Percentiles rank a stretch among this genome's conserved stretches.
phyloP scores from a whole-genome alignment of 2,329 filamentous ascomycete species.

The Sclerotinia minor region DNA sequence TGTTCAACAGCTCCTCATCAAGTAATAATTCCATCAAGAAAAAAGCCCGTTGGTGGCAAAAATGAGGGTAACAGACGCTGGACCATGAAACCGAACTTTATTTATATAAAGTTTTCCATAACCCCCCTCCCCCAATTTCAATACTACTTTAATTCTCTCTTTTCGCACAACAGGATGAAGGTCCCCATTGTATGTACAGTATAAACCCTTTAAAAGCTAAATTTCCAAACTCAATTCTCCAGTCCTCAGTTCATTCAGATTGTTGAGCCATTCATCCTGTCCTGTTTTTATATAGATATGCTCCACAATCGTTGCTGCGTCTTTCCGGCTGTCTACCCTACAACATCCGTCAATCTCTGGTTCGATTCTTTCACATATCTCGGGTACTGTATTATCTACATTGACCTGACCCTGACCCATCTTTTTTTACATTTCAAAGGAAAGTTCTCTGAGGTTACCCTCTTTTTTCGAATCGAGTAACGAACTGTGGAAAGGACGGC shows the following conservation, averaged over 20 bases:
- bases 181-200: neutral
- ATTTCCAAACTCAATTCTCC: neutral
- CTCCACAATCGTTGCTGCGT: slow-evolving; percentile 6
- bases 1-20: neutral
- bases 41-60: slow-evolving; percentile 17
- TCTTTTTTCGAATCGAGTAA: neutral
- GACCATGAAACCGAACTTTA: slow-evolving; percentile 13
- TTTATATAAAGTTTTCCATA: slow-evolving; percentile 17
- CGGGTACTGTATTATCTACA: slow-evolving; percentile 2
- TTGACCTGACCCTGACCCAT: slow-evolving; percentile 11
- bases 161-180: neutral
- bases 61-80: neutral
- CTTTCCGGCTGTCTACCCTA: slow-evolving; percentile 11
- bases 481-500: neutral
- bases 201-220: neutral
- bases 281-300: neutral
- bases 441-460: slow-evolving; percentile 1
- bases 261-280: too few relatives aligned
- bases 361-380: neutral
- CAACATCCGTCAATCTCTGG: slow-evolving; percentile 6
- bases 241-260: neutral
- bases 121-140: too few relatives aligned
- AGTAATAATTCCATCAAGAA: neutral
- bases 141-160: neutral
- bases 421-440: neutral